Evolutionary conservation across 2,329 filamentous ascomycete species (phyloP), one percentile per base, ranked within the genome.

Genomic region (Xylariaceae sp.): DNA sequence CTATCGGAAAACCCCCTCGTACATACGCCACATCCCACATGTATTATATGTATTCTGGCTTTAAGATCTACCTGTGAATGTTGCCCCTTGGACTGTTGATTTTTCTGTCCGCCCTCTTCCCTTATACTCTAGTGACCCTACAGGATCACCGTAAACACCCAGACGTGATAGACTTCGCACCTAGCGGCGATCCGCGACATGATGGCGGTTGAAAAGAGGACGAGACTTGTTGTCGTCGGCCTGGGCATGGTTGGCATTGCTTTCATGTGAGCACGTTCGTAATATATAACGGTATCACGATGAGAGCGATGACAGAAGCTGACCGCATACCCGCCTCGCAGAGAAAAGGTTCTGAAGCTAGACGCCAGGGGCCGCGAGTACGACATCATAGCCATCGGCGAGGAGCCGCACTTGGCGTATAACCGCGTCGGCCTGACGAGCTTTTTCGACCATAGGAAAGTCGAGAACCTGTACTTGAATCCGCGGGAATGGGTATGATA

Each of bases 161-260:
- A 55, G 54, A 56, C 60, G 46, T 60, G 60, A 52, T 18, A 47
- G 19, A 32, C 43, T 43, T 43, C 15, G 32, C 42, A 39, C 44
- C 21, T 7, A 26, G 44, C 34, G 47, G 26, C 36, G 29, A 45
- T 49, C 4, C 50, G 39, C 22, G 19, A 15, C 37, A 37, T 45
- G 56, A 58, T 88, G 77, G 57, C 66, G 3, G 58, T 44, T 40
- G 59, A 52, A 10, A 56, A 72, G 56, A 74, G 82, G 57, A 89
- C 88, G 69, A 84, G 79, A 66, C 73, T 95, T 34, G 89, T 95
- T 2, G 84, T 95, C 36, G 89, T 95, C 37, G 91, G 91, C 9
- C 72, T 96, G 71, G 91, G 91, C 2, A 96, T 96, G 92, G 91
- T 96, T 42, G 89, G 87, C 37, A 87, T 94, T 62, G 85, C 88